Evolutionary conservation across 129 eudicot genomes (phyloP), one percentile per base, ranked within the genome.

Genomic region (Ambrosia trifida): DNA sequence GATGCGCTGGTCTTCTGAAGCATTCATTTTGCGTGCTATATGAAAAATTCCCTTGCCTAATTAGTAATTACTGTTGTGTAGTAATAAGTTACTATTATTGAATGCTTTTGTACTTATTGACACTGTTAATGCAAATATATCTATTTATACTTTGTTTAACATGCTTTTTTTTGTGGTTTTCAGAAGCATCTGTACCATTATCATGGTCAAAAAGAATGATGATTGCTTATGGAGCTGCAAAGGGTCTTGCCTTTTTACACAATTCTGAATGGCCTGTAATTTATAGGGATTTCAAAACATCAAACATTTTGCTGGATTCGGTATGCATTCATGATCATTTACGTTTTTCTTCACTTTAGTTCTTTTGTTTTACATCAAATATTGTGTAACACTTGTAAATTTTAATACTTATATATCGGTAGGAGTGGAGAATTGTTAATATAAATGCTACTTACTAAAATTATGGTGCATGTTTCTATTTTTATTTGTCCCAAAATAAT

Each of bases 201-300:
- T 88, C 97, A 58, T 91, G 97, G 97, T 67, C 96, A 60, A 91
- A 87, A 68, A 86, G 97, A 79, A 91, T 91, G 97, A 83, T 88
- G 90, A 91, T 91, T 80, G 97, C 97, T 84, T 92, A 88, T 70
- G 96, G 97, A 65, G 97, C 97, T 46, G 97, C 97, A 33, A 91
- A 91, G 76, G 97, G 97, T 41, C 94, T 91, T 71, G 97, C 97
- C 66, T 91, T 91, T 75, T 96, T 91, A 73, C 97, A 91, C 76
- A 88, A 91, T 80, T 92, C 96, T 24, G 96, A 91, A 78, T 83
- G 97, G 47, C 97, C 97, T 24, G 97, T 88, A 74, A 91, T 91
- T 41, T 91, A 91, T 54, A 76, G 97, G 54, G 97, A 91, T 71
- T 91, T 91, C 80, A 91, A 91, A 77, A 91, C 97, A 41, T 91